Evolutionary conservation across 176 grass and related monocot species (phyloP), one percentile per base, ranked within the genome.

Genomic region (Pontederia paniculata): DNA sequence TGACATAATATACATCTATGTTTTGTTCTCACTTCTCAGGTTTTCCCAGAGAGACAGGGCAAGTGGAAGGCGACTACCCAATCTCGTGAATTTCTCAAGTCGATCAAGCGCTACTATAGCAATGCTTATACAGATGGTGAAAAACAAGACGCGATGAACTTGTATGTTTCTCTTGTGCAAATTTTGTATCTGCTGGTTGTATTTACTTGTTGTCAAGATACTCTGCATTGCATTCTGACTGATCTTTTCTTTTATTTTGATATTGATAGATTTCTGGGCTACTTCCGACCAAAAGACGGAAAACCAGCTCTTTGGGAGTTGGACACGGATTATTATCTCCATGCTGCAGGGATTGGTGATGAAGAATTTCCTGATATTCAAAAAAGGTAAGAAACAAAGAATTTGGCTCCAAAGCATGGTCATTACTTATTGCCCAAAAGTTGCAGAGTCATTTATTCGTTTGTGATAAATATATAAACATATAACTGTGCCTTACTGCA

Each of bases 81-180:
- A 44, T 97, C 91, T 79, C 74, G 91, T 52, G 86, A 97, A 46
- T 84, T 97, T 65, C 63, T 97, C 12, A 97, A 97, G 77, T 88
- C 91, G 65, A 97, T 97, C 68, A 83, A 76, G 57, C 82, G 91
- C 20, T 97, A 97, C 71, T 97, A 97, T 53, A 90, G 86, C 78
- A 97, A 97, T 79, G 76, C 86, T 25, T 97, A 90, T 69, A 90
- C 86, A 52, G 93, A 97, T 74, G 91, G 86, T 48, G 93, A 97
- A 76, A 97, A 97, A 76, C 91, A 97, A 74, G 93, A 97, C 74
- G 86, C 93, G 50, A 97, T 97, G 77, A 97, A 97, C 71, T 75
- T 97, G 86, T 91, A 90, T 73, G 67, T 81, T 60, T 70, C 57
- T 52, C 22, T 51, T 55, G 19, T 18, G 57, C 42, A 21, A n/a